These are phyloP conservation scores for Beauveria medogensis DNA, from an alignment of 2,329 filamentous ascomycete genomes.

Conservation along the genomic window DNA sequence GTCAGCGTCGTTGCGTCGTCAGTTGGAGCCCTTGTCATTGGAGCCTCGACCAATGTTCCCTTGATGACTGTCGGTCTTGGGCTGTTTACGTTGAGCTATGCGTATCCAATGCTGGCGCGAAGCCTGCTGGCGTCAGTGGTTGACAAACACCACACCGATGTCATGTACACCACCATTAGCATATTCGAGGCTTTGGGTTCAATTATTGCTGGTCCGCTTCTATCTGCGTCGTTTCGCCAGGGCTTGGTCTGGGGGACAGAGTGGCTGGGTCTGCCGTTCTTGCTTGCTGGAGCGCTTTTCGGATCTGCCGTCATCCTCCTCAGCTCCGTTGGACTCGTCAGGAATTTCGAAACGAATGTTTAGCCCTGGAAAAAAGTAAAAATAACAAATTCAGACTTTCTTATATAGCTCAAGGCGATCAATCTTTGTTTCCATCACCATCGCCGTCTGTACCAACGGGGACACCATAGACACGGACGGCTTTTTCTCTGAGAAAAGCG, in stretches of 20 bases:
- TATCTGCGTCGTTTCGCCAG: constrained; percentile 13
- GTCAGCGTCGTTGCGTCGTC: not conserved
- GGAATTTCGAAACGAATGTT: not conserved
- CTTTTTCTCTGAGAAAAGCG: constrained; percentile 36
- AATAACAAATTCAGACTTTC: not conserved
- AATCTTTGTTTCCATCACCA: not conserved
- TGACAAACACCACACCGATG: constrained; percentile 10
- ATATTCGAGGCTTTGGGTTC: constrained; percentile 14
- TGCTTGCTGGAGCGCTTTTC: not conserved
- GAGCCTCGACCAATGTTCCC: not conserved
- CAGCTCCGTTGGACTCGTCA: constrained; percentile 14
- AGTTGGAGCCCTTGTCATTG: not conserved
- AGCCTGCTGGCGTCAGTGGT: constrained; percentile 15
- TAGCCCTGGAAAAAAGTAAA: not conserved
- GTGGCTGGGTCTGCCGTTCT: constrained; percentile 15
- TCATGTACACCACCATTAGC: constrained; percentile 15
- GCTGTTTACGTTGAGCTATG: not conserved
- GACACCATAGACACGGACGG: not conserved
- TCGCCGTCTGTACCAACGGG: not conserved
- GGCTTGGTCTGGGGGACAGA: constrained; percentile 11
- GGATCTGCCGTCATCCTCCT: constrained; percentile 5
- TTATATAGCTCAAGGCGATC: too few species aligned
- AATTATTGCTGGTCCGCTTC: constrained; percentile 14
- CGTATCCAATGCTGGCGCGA: constrained; percentile 9
- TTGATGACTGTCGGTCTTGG: constrained; percentile 8